These are phyloP conservation scores for Pelargonium citronellum DNA, from an alignment of 441 rosid species.

Conservation along the genomic window DNA sequence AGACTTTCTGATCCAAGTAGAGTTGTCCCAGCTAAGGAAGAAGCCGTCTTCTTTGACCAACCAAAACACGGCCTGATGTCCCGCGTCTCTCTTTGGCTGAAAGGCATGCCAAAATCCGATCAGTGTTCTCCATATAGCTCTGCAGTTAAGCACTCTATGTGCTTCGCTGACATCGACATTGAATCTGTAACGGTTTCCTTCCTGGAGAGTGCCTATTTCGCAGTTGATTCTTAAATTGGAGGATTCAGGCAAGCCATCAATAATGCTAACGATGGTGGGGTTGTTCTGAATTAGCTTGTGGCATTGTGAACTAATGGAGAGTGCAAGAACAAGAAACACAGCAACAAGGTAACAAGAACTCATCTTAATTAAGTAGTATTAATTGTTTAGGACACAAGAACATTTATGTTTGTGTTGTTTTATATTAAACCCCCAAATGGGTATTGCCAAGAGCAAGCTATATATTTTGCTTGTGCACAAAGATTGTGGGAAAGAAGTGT, in stretches of 20 bases:
- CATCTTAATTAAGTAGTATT: too few species aligned
- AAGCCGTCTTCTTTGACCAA: not conserved
- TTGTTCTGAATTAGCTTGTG: not conserved
- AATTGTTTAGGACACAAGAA: too few species aligned
- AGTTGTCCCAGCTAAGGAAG: constrained; percentile 9
- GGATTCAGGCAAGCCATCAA: not conserved
- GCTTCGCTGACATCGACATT: not conserved
- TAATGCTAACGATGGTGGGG: not conserved
- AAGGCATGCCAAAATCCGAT: not conserved
- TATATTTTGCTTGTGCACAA: too few species aligned
- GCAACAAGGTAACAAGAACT: not conserved
- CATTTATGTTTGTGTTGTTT: too few species aligned
- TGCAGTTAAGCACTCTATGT: not conserved
- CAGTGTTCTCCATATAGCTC: not conserved
- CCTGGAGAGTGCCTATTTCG: not conserved
- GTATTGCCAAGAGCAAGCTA: too few species aligned
- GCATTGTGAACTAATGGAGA: not conserved
- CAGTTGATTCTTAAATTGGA: not conserved
- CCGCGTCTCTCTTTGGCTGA: not conserved
- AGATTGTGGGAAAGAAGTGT: too few species aligned
- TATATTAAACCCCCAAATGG: too few species aligned
- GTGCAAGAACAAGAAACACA: constrained; percentile 5
- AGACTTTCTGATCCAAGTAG: not conserved
- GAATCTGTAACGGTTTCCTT: not conserved
- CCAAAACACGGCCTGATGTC: not conserved